Base-by-base conservation (phyloP, 2,329 filamentous ascomycete species). In the Diplocarpon mali region DNA sequence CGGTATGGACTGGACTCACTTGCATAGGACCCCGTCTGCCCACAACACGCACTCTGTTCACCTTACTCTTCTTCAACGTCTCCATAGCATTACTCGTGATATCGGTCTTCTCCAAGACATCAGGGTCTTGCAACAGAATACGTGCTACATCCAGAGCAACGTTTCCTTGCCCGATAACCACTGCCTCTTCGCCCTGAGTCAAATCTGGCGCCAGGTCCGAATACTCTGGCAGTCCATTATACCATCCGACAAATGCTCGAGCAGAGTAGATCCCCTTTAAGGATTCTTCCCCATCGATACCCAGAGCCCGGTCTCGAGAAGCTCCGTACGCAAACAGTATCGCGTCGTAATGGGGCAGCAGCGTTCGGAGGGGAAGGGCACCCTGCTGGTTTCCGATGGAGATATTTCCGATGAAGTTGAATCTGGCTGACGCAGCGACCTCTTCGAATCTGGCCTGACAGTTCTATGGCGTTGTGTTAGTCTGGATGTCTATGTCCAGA, bases 201-300 rank as follows among this genome's bases (percentile, higher is more conserved):
- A 96, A 71, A 58, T 87, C 76, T 0, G 88, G 85, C n/a, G 74
- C 68, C 7, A 95, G 67, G 54, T 74, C 64, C 15, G 82, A 75
- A 60, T 85, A 85, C 55, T 93, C 85, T 0, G 92, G 92, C 2
- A 95, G 72, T 2, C 92, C 92, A 63, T 98, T 98, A 65, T 98
- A 98, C 92, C 92, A 98, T 14, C 89, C 92, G 1, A 98, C 92
- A 62, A 96, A 95, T 32, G 88, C 83, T 24, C 92, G 78, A 2
- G 92, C 92, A 7, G 89, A 95, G 61, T 88, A 83, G 14, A 96
- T 78, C 2, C 85, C 86, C 20, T 72, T 69, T 6, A 92, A 67
- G 5, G 66, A 63, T 3, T 80, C 73, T 59, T 98, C 92, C 8
- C 90, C 89, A 0, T 83, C 79, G 30, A 98, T 79, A 0, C 77